Base-by-base conservation (phyloP, 352 stramenopile species). In the Globisporangium heterothallicum region DNA sequence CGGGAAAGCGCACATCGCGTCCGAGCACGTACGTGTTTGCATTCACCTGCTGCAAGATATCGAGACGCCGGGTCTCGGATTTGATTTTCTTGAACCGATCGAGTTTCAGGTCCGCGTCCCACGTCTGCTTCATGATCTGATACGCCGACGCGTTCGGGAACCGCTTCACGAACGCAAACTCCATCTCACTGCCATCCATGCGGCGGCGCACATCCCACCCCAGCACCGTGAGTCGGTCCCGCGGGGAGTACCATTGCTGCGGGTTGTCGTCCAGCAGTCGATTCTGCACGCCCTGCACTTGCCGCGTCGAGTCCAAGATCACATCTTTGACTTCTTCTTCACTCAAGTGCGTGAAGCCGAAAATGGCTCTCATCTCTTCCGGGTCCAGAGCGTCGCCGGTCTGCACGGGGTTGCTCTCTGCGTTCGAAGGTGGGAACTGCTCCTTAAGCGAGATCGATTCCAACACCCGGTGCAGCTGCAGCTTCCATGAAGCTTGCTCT, bases 401-500 rank as follows among this genome's bases (percentile, higher is more conserved):
- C n/a, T n/a, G n/a, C n/a, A n/a, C n/a, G n/a, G n/a, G n/a, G 29
- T 47, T 49, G 32, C 22, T 18, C 14, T 40, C 25, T 18, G 32
- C 52, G 12, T 49, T 42, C 18, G 53, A n/a, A n/a, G n/a, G n/a
- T n/a, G n/a, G n/a, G n/a, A 63, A 50, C 51, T 63, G 59, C 3
- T 61, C 51, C 24, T 66, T 49, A 22, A 66, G 52, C 24, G 67
- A 51, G 5, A 59, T 75, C 5, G 69, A 75, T 53, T 84, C 70
- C 43, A 84, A 61, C 18, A 81, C 70, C n/a, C 70, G 68, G 35
- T 67, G 58, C 16, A 77, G 46, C 22, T 78, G 59, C 13, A 75
- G 59, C 46, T 81, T 73, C 70, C 67, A 78, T 6, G 58, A 63
- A 3, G 66, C 66, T 22, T 80, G 68, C 34, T 63, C 72, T 49